Base-by-base conservation (phyloP, 2,329 filamentous ascomycete genomes). In the Fusarium sp. region DNA sequence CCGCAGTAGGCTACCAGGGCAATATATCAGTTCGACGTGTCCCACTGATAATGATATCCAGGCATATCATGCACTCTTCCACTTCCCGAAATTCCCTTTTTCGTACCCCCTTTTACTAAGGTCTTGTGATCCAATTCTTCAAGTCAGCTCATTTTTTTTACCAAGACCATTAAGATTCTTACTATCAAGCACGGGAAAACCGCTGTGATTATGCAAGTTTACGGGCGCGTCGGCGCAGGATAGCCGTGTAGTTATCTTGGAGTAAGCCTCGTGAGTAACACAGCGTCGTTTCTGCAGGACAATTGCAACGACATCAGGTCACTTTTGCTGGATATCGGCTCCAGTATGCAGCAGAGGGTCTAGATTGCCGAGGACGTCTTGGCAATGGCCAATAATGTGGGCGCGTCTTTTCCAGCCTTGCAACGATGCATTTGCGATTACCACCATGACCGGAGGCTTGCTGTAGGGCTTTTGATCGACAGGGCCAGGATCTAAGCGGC, bases 1-100 rank as follows among this genome's bases (percentile, higher is more conserved):
- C 36, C 15, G 46, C 26, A 42, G 57, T 42, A 59, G 44, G 49
- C 63, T 36, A 38, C 40, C 48, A 56, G 20, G 24, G 63, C 43
- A 34, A 65, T 73, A 73, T 72, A 73, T 73, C 50, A 40, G 14
- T 65, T 51, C 11, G 14, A 36, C 26, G n/a, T 24, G 28, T 36
- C n/a, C 48, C 50, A 28, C 46, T 38, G 44, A 42, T 38, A 55
- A 14, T 17, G 20, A 39, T 18, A 24, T 44, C 31, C 34, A 36
- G 36, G 42, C 43, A 34, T 50, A 43, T 62, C 58, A 46, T 46
- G 40, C 49, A 52, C 50, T 48, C 59, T 49, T 59, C 34, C 58
- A 24, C 46, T 34, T 31, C 46, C 46, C 34, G 51, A 45, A 45
- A 34, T 53, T 33, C 26, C 22, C n/a, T 52, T 39, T 39, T 20